Evolutionary conservation across 202 grass and related monocot genomes (phyloP), one percentile per base, ranked within the genome.

Genomic region (Hordeum pubiflorum): DNA sequence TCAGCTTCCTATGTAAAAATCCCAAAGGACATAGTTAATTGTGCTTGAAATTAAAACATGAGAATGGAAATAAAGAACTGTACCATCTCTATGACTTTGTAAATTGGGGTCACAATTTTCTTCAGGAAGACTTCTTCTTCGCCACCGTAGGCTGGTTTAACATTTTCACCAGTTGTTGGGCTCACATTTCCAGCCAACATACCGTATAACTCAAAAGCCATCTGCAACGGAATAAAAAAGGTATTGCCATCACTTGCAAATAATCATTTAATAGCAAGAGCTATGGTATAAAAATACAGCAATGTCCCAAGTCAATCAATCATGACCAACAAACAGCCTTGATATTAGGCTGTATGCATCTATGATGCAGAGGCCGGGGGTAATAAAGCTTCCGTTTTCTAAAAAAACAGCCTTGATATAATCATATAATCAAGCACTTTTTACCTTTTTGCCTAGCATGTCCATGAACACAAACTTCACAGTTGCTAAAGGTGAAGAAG

Each of bases 151-250:
- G 90, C 87, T 59, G 95, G 95, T 78, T 95, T 93, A 88, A 95
- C 93, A 86, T 98, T 89, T 77, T 98, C 92, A 78, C 95, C 87
- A 13, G 92, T 98, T 48, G 83, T 92, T 72, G 95, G 90, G 56
- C 93, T 94, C 21, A 93, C 90, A 85, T 98, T 98, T 67, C 95
- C 92, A 78, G 88, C 86, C 86, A 98, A 64, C 92, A 98, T 98
- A 81, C 92, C 95, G 83, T 89, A 93, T 43, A 98, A 78, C 85
- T 98, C 92, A 89, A 93, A 94, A 64, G 95, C 95, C 95, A 98
- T 98, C 95, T 98, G 58, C 37, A 66, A 79, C 33, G 22, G 55
- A 73, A 67, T 44, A 80, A 65, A 66, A 46, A 27, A 71, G n/a
- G n/a, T 7, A 72, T 6, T 12, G 11, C 54, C 41, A 84, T 63